These are phyloP conservation scores for Leptographium galeiforme DNA, from an alignment of 2,329 filamentous ascomycete genomes.

Conservation along the genomic window DNA sequence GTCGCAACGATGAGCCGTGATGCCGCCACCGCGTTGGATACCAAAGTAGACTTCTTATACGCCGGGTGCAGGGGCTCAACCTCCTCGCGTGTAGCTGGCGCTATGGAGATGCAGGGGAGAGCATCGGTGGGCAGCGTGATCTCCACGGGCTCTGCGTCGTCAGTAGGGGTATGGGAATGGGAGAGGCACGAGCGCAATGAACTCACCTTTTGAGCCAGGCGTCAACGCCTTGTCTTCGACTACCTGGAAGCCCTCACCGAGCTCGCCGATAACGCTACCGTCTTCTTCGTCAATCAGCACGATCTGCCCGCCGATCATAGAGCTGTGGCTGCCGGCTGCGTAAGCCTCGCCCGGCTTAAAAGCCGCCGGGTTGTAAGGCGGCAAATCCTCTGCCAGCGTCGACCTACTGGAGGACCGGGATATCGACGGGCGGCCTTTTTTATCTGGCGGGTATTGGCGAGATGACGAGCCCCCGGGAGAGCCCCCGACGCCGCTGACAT, in stretches of 20 bases:
- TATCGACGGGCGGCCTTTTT: slow-evolving; percentile 1
- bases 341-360: slow-evolving; percentile 74
- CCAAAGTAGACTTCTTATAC: slow-evolving; percentile 78
- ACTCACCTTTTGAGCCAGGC: slow-evolving; percentile 79
- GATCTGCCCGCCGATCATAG: slow-evolving; percentile 55
- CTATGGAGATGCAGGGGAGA: slow-evolving; percentile 49
- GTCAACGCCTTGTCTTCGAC: slow-evolving; percentile 63
- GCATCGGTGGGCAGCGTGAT: slow-evolving; percentile 60
- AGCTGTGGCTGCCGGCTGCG: slow-evolving; percentile 46
- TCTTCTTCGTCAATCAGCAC: slow-evolving; percentile 93
- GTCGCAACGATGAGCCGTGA: slow-evolving; percentile 87
- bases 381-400: slow-evolving; percentile 30
- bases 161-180: neutral
- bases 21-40: slow-evolving; percentile 74
- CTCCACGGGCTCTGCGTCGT: slow-evolving; percentile 57
- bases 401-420: slow-evolving; percentile 22
- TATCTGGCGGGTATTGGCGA: neutral
- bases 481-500: neutral
- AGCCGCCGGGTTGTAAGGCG: slow-evolving; percentile 66
- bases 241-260: slow-evolving; percentile 12
- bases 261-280: slow-evolving; percentile 82
- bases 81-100: slow-evolving; percentile 56
- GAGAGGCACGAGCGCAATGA: neutral
- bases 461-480: neutral
- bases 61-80: slow-evolving; percentile 73